A percentile compares a stretch with the other conserved stretches of the same genome.
These are phyloP conservation scores for Pseudomonodictys pantanalensis DNA, from an alignment of 495 filamentous ascomycete genomes.

Conservation along the genomic window DNA sequence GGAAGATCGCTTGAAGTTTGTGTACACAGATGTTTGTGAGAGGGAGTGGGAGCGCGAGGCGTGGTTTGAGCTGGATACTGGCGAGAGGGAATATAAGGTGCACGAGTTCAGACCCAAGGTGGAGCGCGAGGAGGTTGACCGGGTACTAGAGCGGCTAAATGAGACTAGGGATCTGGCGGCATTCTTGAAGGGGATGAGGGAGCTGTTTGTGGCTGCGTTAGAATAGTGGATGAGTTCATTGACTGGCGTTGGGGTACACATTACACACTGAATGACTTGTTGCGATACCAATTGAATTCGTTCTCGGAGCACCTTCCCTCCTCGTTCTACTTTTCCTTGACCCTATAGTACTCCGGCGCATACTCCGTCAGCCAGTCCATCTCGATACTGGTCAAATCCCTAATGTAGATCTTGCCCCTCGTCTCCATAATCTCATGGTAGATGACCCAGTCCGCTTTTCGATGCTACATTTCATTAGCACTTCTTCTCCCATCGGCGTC, in stretches of 20 bases:
- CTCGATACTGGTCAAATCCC: conserved; percentile 88
- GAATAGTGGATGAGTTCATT: conserved; percentile 41
- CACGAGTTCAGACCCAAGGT: conserved; percentile 70
- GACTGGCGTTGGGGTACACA: not conserved
- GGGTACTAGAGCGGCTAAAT: conserved; percentile 71
- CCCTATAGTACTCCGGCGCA: conserved; percentile 76
- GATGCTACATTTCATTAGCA: conserved; percentile 55
- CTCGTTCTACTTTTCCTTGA: conserved; percentile 16
- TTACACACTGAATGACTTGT: too few relatives aligned
- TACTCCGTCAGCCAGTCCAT: conserved; percentile 89
- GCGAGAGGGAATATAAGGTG: conserved; percentile 79
- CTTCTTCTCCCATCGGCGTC: conserved; percentile 16
- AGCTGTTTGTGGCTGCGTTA: conserved; percentile 65
- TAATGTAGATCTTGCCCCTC: conserved; percentile 82
- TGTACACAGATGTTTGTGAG: conserved; percentile 85
- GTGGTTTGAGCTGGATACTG: conserved; percentile 87
- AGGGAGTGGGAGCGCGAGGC: conserved; percentile 84
- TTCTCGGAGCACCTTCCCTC: not conserved
- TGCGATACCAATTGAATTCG: not conserved
- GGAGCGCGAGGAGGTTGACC: conserved; percentile 67
- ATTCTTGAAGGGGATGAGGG: conserved; percentile 90
- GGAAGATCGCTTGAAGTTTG: conserved; percentile 84
- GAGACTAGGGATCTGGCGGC: conserved; percentile 76
- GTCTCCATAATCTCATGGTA: conserved; percentile 96
- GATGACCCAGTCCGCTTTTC: conserved; percentile 96